phyloP scores from a whole-genome alignment of 768 basidiomycete species.

The Agrocybe pediades region DNA sequence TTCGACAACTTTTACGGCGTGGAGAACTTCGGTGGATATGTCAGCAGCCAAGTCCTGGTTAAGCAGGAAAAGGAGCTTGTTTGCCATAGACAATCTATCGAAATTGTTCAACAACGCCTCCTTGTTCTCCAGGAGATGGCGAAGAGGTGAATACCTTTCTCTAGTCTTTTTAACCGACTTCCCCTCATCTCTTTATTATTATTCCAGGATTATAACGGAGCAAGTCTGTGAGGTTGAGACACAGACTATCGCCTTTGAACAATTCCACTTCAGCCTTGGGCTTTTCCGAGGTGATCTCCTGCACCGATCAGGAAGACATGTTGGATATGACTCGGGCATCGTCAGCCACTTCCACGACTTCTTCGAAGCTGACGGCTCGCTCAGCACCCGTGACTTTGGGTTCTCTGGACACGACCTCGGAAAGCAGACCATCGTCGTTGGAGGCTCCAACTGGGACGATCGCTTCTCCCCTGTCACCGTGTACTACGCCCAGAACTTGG shows the following conservation, averaged over 20 bases:
- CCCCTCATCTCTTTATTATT: not conserved
- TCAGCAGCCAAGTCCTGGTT: constrained; percentile 27
- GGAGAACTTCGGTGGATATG: constrained; percentile 40
- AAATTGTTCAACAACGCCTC: constrained; percentile 47
- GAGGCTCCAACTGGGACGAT: constrained; percentile 41
- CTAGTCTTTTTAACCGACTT: not conserved
- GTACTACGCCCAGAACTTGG: constrained; percentile 30
- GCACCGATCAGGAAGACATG: constrained; percentile 36
- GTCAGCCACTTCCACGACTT: constrained; percentile 28
- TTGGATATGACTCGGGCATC: constrained; percentile 40
- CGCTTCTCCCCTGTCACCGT: constrained; percentile 27
- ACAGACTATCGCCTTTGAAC: constrained; percentile 44
- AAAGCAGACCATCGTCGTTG: constrained; percentile 31
- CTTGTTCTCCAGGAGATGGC: constrained; percentile 46
- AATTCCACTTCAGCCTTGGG: constrained; percentile 37
- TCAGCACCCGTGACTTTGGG: constrained; percentile 37
- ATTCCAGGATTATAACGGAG: constrained; percentile 42
- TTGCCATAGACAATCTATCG: constrained; percentile 35
- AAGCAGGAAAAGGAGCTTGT: constrained; percentile 34
- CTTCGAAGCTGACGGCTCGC: constrained; percentile 35
- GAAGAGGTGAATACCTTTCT: constrained; percentile 32
- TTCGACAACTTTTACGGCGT: constrained; percentile 49
- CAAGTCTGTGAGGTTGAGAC: constrained; percentile 52
- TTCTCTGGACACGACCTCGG: constrained; percentile 44
- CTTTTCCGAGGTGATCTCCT: constrained; percentile 41